Conservation (phyloP, 1,139 yeast species). For the Casaregolazyma suthepensis region DNA sequence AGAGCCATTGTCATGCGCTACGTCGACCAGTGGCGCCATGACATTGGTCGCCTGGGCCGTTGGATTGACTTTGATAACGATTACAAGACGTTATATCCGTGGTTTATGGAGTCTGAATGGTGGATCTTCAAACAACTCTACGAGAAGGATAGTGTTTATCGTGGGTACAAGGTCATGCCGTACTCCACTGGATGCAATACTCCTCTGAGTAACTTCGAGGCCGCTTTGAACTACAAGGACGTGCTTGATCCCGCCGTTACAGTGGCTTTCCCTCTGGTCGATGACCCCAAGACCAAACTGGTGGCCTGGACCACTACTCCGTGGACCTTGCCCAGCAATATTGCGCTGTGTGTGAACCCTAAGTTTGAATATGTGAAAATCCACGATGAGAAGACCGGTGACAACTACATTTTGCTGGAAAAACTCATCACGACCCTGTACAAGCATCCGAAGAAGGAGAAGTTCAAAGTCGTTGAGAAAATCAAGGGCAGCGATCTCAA, state of each 20-base stretch:
- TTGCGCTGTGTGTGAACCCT: conserved; percentile 89
- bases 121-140: conserved; percentile 93
- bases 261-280: conserved; percentile 74
- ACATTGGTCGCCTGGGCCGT: conserved; percentile 91
- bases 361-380: conserved; percentile 87
- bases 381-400: conserved; percentile 78
- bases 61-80: conserved; percentile 99
- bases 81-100: conserved; percentile 92
- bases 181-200: conserved; percentile 97
- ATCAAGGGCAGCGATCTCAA: conserved; percentile 72
- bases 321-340: conserved; percentile 95
- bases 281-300: conserved; percentile 72
- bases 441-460: conserved; percentile 91
- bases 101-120: conserved; percentile 98
- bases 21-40: conserved; percentile 88
- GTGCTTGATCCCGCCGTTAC: conserved; percentile 97
- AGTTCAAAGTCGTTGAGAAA: conserved; percentile 74
- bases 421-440: conserved; percentile 71
- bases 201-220: conserved; percentile 94
- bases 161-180: conserved; percentile 97
- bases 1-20: conserved; percentile 96
- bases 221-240: conserved; percentile 96
- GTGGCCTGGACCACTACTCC: conserved; percentile 99
- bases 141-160: conserved; percentile 80
- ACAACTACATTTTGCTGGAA: conserved; percentile 77